Conservation (phyloP, 2,329 filamentous ascomycete species). For the Sporothrix curviconia region DNA sequence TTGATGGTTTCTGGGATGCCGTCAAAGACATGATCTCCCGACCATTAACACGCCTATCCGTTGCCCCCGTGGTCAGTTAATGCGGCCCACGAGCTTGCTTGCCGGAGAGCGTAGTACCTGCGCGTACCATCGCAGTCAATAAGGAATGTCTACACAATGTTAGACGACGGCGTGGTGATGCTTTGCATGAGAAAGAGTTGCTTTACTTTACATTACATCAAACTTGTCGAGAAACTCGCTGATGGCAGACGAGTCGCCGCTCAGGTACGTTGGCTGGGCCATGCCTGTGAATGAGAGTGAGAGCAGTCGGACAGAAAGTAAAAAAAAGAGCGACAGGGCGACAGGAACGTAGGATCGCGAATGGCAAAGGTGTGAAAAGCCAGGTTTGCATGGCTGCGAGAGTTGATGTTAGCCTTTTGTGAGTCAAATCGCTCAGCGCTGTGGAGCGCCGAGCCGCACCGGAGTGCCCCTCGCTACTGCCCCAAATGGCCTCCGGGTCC, state of each 20-base stretch:
- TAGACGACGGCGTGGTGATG: not conserved
- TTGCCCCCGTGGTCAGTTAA: conserved; percentile 17
- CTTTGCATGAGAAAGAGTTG: too few species aligned
- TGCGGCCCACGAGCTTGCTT: not conserved
- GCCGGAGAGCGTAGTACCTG: too few species aligned
- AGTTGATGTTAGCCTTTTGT: too few species aligned
- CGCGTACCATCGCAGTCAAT: conserved; percentile 91
- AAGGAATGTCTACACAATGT: conserved; percentile 65
- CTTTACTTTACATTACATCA: too few species aligned
- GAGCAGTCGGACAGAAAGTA: not conserved
- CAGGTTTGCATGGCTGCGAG: too few species aligned
- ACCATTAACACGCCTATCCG: conserved; percentile 87
- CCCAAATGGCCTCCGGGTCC: not conserved
- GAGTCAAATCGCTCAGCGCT: too few species aligned
- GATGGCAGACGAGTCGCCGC: conserved; percentile 70
- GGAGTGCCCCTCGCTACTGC: too few species aligned
- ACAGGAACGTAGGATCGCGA: too few species aligned
- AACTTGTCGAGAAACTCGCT: conserved; percentile 82
- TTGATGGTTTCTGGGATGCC: conserved; percentile 79
- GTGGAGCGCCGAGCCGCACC: too few species aligned
- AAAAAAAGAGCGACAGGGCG: too few species aligned
- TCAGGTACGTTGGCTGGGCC: conserved; percentile 55
- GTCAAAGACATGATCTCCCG: conserved; percentile 82
- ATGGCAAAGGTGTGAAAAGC: too few species aligned
- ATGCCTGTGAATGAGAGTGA: not conserved